These are phyloP conservation scores for Fusarium lateritium DNA, from an alignment of 2,329 filamentous ascomycete species.

Conservation along the genomic window DNA sequence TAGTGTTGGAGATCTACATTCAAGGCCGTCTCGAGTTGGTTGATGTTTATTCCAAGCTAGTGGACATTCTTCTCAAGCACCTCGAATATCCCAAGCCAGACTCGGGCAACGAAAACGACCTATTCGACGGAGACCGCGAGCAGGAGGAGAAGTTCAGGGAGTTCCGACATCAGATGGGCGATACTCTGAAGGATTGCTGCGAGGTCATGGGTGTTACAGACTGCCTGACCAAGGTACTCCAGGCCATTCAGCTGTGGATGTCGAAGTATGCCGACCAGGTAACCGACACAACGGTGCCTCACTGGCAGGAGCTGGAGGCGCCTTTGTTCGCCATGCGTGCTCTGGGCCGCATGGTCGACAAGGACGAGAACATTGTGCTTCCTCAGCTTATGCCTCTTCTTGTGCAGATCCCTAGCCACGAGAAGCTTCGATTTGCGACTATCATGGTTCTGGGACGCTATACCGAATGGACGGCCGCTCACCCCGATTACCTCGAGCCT, in stretches of 20 bases:
- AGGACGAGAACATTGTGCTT: slow-evolving; percentile 87
- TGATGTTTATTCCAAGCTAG: slow-evolving; percentile 88
- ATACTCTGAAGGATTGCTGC: slow-evolving; percentile 96
- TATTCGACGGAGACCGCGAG: slow-evolving; percentile 96
- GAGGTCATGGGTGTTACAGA: slow-evolving; percentile 95
- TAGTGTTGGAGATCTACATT: slow-evolving; percentile 91
- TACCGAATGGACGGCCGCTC: slow-evolving; percentile 96
- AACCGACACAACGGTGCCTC: slow-evolving; percentile 81
- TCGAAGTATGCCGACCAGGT: slow-evolving; percentile 84
- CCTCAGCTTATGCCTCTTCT: slow-evolving; percentile 94
- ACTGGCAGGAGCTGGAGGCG: slow-evolving; percentile 97
- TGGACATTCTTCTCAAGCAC: slow-evolving; percentile 93
- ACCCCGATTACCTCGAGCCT: slow-evolving; percentile 90
- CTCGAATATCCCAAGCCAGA: slow-evolving; percentile 89
- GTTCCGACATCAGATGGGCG: slow-evolving; percentile 97
- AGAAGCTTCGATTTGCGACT: slow-evolving; percentile 98
- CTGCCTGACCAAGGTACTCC: slow-evolving; percentile 89
- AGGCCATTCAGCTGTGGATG: slow-evolving; percentile 90
- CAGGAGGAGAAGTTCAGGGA: slow-evolving; percentile 97
- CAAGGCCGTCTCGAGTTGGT: slow-evolving; percentile 82
- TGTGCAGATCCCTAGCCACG: slow-evolving; percentile 93
- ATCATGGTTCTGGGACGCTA: slow-evolving; percentile 98
- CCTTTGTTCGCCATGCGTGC: slow-evolving; percentile 95
- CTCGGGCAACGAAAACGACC: slow-evolving; percentile 79
- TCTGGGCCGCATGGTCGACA: slow-evolving; percentile 95